These are phyloP conservation scores for Lactarius pseudohatsudake DNA, from an alignment of 768 basidiomycete species.

Conservation along the genomic window DNA sequence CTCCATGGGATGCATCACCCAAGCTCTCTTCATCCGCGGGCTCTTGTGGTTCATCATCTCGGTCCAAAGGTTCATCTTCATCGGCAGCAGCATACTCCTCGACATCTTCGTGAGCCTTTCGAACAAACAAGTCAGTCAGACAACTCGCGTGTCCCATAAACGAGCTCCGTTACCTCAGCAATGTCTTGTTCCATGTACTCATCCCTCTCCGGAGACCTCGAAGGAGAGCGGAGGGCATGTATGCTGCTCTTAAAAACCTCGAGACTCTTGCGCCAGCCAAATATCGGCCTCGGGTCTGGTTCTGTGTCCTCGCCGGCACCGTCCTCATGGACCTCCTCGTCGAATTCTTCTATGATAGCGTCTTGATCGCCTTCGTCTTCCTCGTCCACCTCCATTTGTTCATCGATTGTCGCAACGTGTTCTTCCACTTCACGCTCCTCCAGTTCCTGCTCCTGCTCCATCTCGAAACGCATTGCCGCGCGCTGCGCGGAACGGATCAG, in stretches of 20 bases:
- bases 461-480: slow-evolving; percentile 51
- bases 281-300: slow-evolving; percentile 33
- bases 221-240: slow-evolving; percentile 36
- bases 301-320: slow-evolving; percentile 29
- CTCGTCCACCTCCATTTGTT: slow-evolving; percentile 28
- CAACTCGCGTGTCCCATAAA: not conserved
- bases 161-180: slow-evolving; percentile 11
- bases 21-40: slow-evolving; percentile 29
- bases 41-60: slow-evolving; percentile 20
- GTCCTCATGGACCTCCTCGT: slow-evolving; percentile 25
- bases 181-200: slow-evolving; percentile 16
- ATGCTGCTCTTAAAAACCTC: slow-evolving; percentile 36
- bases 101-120: slow-evolving; percentile 10
- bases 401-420: slow-evolving; percentile 23
- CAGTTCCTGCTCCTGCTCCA: slow-evolving; percentile 50
- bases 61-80: slow-evolving; percentile 32
- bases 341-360: slow-evolving; percentile 18
- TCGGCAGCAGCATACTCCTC: slow-evolving; percentile 32
- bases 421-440: slow-evolving; percentile 38
- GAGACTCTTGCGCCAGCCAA: slow-evolving; percentile 39
- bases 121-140: not conserved
- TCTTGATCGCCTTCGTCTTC: slow-evolving; percentile 20
- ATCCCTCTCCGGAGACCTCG: slow-evolving; percentile 31
- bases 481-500: slow-evolving; percentile 69
- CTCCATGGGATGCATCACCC: slow-evolving; percentile 11